Evolutionary conservation across 1,284 basidiomycete species (phyloP), one percentile per base, ranked within the genome.

Genomic region (Tilletia walkeri): DNA sequence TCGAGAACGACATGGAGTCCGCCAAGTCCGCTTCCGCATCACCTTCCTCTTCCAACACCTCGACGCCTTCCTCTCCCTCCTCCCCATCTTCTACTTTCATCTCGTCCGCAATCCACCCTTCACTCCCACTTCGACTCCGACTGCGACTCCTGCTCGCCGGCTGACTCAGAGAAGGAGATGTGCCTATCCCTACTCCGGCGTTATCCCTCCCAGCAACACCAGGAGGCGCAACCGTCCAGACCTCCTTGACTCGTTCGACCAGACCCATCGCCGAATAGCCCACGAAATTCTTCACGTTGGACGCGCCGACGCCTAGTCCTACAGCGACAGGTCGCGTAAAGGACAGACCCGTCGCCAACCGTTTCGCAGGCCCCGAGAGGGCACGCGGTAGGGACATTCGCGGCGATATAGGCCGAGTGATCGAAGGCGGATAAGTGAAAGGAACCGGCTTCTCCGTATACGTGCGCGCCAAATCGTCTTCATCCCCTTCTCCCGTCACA

Each of bases 1-100:
- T 38, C 7, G 56, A 61, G 56, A 61, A 61, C 20, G 56, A 61
- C 56, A 61, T 34, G 7, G 56, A 61, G 56, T 61, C 56, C 18
- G 56, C 56, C 24, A 61, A 30, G 34, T 61, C 56, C 56, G 36
- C 36, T 16, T 61, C 56, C 6, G 56, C 56, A 38, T 36, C 56
- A 36, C 12, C 56, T 53, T 53, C 50, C 50, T 53, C 50, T 20
- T 53, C 50, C 50, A 53, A 30, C 18, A n/a, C 24, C 9, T 61
- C 56, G 6, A 24, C 24, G 24, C 14, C 24, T 5, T 61, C 56
- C 2, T 61, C 36, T 1, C 30, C 56, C 14, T 30, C 20, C 56
- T 61, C 24, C 1, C 14, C 36, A 30, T 38, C 36, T 34, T 30
- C 24, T 6, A 30, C 56, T 2, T 16, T 61, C 56, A 61, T 61